Evolutionary conservation across 164 flowering plant genomes (phyloP).

Genomic region (Vitis rotundifolia): DNA sequence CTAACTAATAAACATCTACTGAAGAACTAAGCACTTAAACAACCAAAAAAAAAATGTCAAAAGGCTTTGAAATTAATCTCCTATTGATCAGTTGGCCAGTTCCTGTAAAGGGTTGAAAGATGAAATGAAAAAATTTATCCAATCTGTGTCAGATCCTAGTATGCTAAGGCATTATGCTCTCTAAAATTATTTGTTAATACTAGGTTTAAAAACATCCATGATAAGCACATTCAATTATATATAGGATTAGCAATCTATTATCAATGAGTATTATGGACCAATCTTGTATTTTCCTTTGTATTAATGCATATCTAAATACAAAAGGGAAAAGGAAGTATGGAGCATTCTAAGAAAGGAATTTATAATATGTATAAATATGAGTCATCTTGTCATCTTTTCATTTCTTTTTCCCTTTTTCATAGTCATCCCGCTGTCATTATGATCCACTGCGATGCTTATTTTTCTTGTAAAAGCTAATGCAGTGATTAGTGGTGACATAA

Average conservation of each 20-base stretch:
- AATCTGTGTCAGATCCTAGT: slow-evolving; percentile 23
- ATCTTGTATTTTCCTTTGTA: background rate
- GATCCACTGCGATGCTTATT: slow-evolving; percentile 4
- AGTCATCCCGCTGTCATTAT: slow-evolving; percentile 17
- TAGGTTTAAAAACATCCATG: background rate
- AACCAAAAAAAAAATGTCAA: no score
- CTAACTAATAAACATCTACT: background rate
- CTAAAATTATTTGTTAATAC: background rate
- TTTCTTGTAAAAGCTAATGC: background rate
- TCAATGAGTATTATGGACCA: background rate
- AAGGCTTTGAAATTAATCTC: no score
- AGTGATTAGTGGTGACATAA: slow-evolving; percentile 18
- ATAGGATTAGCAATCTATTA: no score
- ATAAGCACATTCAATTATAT: no score
- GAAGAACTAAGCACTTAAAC: no score
- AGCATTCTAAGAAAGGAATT: background rate
- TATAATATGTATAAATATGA: background rate
- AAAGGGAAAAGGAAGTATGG: background rate
- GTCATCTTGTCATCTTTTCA: slow-evolving; percentile 2
- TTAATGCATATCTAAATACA: background rate
- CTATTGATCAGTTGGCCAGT: no score
- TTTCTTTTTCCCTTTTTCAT: background rate
- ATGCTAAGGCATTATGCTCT: background rate
- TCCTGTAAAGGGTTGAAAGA: background rate
- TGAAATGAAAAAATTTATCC: background rate